Base-by-base conservation (phyloP, 83 land plant genomes). In the Picea engelmannii region DNA sequence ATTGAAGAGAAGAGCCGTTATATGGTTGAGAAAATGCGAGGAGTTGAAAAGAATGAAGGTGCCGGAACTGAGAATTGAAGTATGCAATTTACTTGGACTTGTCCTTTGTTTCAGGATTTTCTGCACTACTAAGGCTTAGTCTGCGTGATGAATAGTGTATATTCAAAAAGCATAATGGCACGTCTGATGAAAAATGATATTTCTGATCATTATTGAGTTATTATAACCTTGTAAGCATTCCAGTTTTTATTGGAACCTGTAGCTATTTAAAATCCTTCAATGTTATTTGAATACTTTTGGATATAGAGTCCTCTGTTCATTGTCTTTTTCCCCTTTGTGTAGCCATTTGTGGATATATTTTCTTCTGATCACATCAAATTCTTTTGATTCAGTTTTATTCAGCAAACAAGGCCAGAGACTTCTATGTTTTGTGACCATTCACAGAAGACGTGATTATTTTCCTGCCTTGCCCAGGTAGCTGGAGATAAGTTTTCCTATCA, bases 11-110 rank as follows among this genome's bases (percentile, higher is more conserved):
- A 84, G 83, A 64, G 93, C 47, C 85, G 88, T 78, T 44, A 77
- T 63, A 83, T 91, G 21, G 93, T 91, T 62, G 93, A 87, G 79
- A 91, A 87, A 76, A 89, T 89, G 87, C 62, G 82, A 81, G 93
- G 86, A 69, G 73, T 44, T 78, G 81, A 81, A 66, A 66, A 83
- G 61, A 75, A 75, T 47, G 78, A 75, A 75, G 61, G 60, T 24
- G 18, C 38, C 25, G 62, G 78, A 49, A 75, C 35, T 75, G 78
- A 24, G 61, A 75, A 27, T 15, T 75, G 78, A 75, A 75, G 27
- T 75, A 9, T 73, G 55, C 76, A 20, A 8, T 42, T 18, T 44
- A 47, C 55, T 18, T 69, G 44, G 52, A 20, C 49, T 18, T 71
- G 44, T 20, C 21, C 58, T 73, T 11, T 18, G 9, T 18, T 73